Base-by-base conservation (phyloP, 164 flowering plant genomes). In the Nymphaea colorata region DNA sequence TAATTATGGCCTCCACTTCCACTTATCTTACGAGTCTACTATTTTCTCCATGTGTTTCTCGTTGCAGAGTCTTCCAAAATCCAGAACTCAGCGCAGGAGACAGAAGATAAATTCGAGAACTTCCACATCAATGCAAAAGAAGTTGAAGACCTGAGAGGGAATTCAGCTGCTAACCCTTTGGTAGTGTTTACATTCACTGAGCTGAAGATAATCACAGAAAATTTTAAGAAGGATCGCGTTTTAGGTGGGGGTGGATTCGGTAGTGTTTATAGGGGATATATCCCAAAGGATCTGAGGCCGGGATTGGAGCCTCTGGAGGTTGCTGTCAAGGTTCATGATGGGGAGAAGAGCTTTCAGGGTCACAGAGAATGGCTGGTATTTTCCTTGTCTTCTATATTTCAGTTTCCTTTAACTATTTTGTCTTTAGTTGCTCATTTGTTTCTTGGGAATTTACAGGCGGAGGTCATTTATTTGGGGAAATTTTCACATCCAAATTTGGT, bases 361-460 rank as follows among this genome's bases (percentile, higher is more conserved):
- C 98, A 93, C 71, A 79, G 96, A 77, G 98, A 91, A 79, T 93
- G 98, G 98, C 98, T 93, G 93, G 98, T 93, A 83, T 71, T 61
- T 47, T 47, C 12, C 55, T 47, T 25, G 36, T 25, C 36, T 25
- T 25, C 36, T 25, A 25, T 0, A 25, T 25, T 25, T 25, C 36
- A 25, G 36, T 25, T 25, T 25, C 36, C 36, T 25, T 25, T 25
- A 25, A 25, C 0, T 25, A 25, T 25, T 25, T 25, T 25, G 36
- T 25, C 36, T 25, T 25, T 25, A 25, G 36, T 25, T 47, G 55
- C 55, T 47, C 7, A 47, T 47, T 12, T 47, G 5, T 7, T 4
- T 12, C 25, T 61, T 61, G 8, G 11, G 63, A 3, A n/a, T 45
- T 61, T 71, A 69, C 73, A 91, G 97, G 96, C 98, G 43, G 97